Evolutionary conservation across 768 basidiomycete genomes (phyloP).

Genomic region (Amanita inopinata): DNA sequence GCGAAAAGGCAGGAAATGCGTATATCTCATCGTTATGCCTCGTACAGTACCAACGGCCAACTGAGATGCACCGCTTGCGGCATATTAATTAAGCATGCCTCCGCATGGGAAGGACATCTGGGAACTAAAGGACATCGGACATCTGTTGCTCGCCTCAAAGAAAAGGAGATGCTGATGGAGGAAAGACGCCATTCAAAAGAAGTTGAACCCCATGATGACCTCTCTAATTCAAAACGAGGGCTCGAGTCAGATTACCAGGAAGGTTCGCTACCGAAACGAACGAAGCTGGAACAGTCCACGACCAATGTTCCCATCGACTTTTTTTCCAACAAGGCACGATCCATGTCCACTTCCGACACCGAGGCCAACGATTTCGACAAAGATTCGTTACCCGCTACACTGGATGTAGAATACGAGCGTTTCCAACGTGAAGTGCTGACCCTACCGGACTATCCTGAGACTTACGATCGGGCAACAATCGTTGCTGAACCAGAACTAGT

Average conservation of each 20-base stretch:
- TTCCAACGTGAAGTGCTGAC: slow-evolving; percentile 62
- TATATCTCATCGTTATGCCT: slow-evolving; percentile 63
- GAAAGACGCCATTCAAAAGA: slow-evolving; percentile 8
- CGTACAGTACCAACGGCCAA: slow-evolving; percentile 57
- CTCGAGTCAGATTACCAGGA: slow-evolving; percentile 16
- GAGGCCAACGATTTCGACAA: slow-evolving; percentile 22
- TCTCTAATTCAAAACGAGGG: slow-evolving; percentile 20
- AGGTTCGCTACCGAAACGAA: slow-evolving; percentile 12
- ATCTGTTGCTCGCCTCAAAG: slow-evolving; percentile 48
- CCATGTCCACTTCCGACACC: slow-evolving; percentile 32
- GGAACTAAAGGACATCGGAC: slow-evolving; percentile 73
- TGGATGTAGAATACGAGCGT: slow-evolving; percentile 48
- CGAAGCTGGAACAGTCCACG: slow-evolving; percentile 4
- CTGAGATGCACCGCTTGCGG: slow-evolving; percentile 62
- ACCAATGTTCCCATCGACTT: slow-evolving; percentile 54
- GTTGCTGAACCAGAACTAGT: slow-evolving; percentile 57
- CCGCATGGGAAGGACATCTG: slow-evolving; percentile 83
- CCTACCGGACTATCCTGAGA: slow-evolving; percentile 32
- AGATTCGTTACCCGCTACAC: slow-evolving; percentile 30
- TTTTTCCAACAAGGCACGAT: slow-evolving; percentile 67
- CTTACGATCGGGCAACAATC: slow-evolving; percentile 63
- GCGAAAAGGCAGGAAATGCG: slow-evolving; percentile 74
- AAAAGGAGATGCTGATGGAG: slow-evolving; percentile 38
- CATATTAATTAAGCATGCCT: slow-evolving; percentile 57
- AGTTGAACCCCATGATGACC: too few species aligned